Base-by-base conservation (phyloP, 495 filamentous ascomycete genomes). In the Thermothielavioides terrestris region DNA sequence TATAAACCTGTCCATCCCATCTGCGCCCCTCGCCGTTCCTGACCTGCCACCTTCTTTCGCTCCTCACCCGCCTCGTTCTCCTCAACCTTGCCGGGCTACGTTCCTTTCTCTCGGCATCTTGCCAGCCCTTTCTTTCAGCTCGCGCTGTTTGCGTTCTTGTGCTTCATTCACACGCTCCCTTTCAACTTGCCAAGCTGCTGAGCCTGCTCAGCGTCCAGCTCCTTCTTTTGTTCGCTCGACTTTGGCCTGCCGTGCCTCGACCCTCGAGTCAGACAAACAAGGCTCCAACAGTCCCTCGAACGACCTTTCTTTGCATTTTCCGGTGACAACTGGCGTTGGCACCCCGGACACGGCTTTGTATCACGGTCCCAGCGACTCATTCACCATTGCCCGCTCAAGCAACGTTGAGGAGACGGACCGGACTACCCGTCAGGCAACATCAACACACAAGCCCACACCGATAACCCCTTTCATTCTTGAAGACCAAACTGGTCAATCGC, bases 341-440 rank as follows among this genome's bases (percentile, higher is more conserved):
- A 50, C 46, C 48, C 32, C n/a, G 32, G 20, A 17, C 4, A 46
- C 35, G 35, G 30, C 18, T 28, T 44, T 31, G 23, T 14, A 27
- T 20, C 31, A 22, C 41, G 58, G 59, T 61, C 59, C 59, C 30
- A 61, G 59, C 31, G 59, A 61, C 55, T 54, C 23, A 18, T 8
- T 34, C 28, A 21, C 10, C 30, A n/a, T 22, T 32, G 22, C 17
- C 18, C 34, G 40, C 40, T 9, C 34, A 30, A 18, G 35, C 45
- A 8, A 0, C 32, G 25, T 32, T 31, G 39, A 50, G 39, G 23
- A 38, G n/a, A 42, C 2, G 5, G 12, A 36, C 31, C 11, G 20
- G 3, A 4, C 34, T n/a, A 4, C 31, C 11, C 12, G 9, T 34
- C 31, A 34, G 4, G 11, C 18, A n/a, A 32, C 17, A 30, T 17